A percentile compares a stretch with the other conserved stretches of the same genome.
Conservation (phyloP, 2,329 filamentous ascomycete genomes). For the Calycina herbarum region DNA sequence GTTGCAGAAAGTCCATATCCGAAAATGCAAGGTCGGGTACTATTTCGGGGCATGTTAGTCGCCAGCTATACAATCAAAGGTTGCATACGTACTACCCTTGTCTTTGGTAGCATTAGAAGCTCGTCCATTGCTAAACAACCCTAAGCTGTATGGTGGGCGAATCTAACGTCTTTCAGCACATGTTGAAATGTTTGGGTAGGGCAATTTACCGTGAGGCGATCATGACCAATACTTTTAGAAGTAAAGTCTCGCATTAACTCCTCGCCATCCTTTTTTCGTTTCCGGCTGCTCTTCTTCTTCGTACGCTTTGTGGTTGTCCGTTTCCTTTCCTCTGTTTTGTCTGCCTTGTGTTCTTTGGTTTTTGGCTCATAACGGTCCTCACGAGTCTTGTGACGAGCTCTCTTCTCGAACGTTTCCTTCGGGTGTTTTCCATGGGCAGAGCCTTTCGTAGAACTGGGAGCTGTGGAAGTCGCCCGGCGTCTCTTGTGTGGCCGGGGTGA, state of each 20-base stretch:
- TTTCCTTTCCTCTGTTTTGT: constrained; percentile 21
- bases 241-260: constrained; percentile 57
- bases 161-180: constrained; percentile 36
- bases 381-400: constrained; percentile 55
- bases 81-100: constrained; percentile 40
- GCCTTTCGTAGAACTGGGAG: neutral
- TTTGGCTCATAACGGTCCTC: constrained; percentile 55
- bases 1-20: constrained; percentile 48
- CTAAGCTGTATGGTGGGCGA: constrained; percentile 41
- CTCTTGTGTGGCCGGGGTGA: constrained; percentile 16
- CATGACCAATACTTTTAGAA: constrained; percentile 52
- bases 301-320: constrained; percentile 21
- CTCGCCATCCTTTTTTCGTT: constrained; percentile 35
- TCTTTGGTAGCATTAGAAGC: constrained; percentile 38
- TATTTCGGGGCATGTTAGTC: constrained; percentile 30
- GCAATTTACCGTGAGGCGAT: constrained; percentile 52
- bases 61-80: neutral
- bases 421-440: neutral
- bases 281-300: constrained; percentile 33
- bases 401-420: constrained; percentile 44
- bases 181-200: constrained; percentile 1
- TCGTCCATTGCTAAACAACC: constrained; percentile 48
- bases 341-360: constrained; percentile 32
- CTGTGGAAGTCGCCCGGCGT: constrained; percentile 12
- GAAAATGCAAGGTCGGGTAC: constrained; percentile 56